Evolutionary conservation across 129 eudicot genomes (phyloP).

Genomic region (Flaveria sonorensis): DNA sequence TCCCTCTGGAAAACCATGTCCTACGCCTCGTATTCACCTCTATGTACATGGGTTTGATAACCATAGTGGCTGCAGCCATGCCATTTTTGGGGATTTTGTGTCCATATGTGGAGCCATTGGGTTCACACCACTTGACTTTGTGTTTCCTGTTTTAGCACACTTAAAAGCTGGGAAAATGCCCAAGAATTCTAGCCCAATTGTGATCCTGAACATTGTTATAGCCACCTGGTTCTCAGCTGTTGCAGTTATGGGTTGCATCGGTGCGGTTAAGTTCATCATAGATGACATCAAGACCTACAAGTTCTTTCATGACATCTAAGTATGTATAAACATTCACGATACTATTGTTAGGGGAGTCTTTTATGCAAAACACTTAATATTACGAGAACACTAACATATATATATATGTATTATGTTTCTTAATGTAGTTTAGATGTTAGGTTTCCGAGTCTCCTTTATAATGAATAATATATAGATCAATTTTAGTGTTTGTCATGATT

Average conservation of each 20-base stretch:
- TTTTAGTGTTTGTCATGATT: background rate
- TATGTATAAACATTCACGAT: conserved; percentile 1
- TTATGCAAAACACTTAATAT: no score
- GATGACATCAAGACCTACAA: conserved; percentile 43
- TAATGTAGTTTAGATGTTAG: no score
- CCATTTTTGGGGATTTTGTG: conserved; percentile 67
- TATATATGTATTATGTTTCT: no score
- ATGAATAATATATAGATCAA: conserved; percentile 9
- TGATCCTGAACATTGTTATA: conserved; percentile 43
- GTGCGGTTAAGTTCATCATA: conserved; percentile 52
- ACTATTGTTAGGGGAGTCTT: background rate
- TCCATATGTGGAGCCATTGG: conserved; percentile 62
- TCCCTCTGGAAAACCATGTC: conserved; percentile 2
- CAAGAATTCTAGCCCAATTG: background rate
- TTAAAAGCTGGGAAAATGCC: conserved; percentile 55
- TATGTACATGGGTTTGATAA: conserved; percentile 43
- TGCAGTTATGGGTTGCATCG: conserved; percentile 59
- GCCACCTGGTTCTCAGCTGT: conserved; percentile 55
- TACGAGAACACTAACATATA: no score
- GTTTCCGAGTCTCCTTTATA: background rate
- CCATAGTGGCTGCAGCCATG: conserved; percentile 55
- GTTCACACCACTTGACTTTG: conserved; percentile 67
- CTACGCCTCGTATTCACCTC: conserved; percentile 36
- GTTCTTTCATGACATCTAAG: conserved; percentile 47
- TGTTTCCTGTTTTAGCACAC: conserved; percentile 57